Percentiles rank a stretch among this genome's conserved stretches.
These are phyloP conservation scores for Globisporangium middletonii DNA, from an alignment of 352 stramenopile species.

Conservation along the genomic window DNA sequence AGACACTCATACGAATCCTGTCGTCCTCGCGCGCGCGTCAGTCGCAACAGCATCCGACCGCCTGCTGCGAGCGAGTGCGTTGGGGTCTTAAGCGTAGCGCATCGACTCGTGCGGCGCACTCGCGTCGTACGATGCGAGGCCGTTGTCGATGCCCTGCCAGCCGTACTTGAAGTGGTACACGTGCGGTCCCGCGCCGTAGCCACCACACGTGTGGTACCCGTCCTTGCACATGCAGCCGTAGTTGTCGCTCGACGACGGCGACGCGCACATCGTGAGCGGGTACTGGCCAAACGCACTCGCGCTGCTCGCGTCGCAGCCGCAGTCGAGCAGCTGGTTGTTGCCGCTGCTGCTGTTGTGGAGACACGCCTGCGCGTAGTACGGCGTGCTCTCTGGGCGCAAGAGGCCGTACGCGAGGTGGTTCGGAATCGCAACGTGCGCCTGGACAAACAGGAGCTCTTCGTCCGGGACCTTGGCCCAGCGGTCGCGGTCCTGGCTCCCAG, in stretches of 20 bases:
- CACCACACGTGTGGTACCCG: constrained; percentile 44
- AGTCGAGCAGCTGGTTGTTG: constrained; percentile 12
- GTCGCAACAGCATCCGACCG: neutral
- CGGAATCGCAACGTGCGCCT: constrained; percentile 55
- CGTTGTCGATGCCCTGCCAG: constrained; percentile 56
- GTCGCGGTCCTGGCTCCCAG: constrained; percentile 43
- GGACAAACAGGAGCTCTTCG: constrained; percentile 69
- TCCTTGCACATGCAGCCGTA: constrained; percentile 61
- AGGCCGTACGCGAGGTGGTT: constrained; percentile 56
- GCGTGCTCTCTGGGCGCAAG: constrained; percentile 37
- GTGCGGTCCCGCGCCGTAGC: constrained; percentile 22
- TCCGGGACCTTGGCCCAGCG: constrained; percentile 63
- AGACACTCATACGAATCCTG: constrained; percentile 12
- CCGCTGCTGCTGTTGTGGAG: constrained; percentile 7
- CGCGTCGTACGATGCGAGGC: constrained; percentile 20
- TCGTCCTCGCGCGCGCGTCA: constrained; percentile 6
- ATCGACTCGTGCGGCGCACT: constrained; percentile 11
- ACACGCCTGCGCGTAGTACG: constrained; percentile 28
- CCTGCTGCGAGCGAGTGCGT: neutral
- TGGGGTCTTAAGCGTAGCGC: constrained; percentile 10
- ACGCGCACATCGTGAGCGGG: constrained; percentile 28
- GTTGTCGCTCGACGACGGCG: constrained; percentile 60
- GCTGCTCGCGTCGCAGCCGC: constrained; percentile 18
- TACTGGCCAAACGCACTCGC: constrained; percentile 28
- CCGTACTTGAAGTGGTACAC: constrained; percentile 85